These are phyloP conservation scores for Aschersonia sp. DNA, from an alignment of 2,329 filamentous ascomycete species.

Conservation along the genomic window DNA sequence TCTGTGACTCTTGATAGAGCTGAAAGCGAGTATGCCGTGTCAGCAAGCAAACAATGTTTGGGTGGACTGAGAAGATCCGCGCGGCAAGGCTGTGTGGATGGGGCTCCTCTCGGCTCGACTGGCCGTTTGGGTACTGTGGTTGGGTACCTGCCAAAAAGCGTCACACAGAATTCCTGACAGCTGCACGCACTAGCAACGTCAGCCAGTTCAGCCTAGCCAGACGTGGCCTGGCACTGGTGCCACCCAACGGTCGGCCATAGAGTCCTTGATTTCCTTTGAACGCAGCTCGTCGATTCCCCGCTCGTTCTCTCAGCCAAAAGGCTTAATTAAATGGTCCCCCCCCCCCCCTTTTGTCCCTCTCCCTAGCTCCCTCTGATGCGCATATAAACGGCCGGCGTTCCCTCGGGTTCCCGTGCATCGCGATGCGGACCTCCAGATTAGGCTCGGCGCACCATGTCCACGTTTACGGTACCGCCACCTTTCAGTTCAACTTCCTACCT, in stretches of 20 bases:
- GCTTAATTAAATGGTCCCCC: neutral
- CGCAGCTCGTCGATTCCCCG: neutral
- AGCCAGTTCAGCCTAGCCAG: neutral
- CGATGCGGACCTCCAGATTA: neutral
- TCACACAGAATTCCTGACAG: neutral
- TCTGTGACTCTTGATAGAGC: no score
- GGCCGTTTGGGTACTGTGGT: no score
- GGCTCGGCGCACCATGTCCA: no score
- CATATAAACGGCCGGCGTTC: conserved; percentile 35
- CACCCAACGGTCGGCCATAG: neutral
- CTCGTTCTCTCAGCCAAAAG: neutral
- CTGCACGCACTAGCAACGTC: no score
- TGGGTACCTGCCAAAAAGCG: neutral
- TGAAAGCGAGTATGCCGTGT: no score
- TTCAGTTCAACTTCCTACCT: no score
- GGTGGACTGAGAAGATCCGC: no score
- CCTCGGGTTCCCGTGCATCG: conserved; percentile 11
- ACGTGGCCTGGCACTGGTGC: neutral
- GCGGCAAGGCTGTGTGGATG: no score
- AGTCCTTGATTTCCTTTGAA: neutral
- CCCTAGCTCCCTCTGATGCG: conserved; percentile 8
- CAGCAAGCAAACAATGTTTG: no score
- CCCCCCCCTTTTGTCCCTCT: neutral
- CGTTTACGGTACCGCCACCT: no score
- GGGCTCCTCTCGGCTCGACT: no score